A percentile compares a stretch with the other conserved stretches of the same genome.
Evolutionary conservation across 495 filamentous ascomycete species (phyloP).

Genomic region (Cryomyces minteri): DNA sequence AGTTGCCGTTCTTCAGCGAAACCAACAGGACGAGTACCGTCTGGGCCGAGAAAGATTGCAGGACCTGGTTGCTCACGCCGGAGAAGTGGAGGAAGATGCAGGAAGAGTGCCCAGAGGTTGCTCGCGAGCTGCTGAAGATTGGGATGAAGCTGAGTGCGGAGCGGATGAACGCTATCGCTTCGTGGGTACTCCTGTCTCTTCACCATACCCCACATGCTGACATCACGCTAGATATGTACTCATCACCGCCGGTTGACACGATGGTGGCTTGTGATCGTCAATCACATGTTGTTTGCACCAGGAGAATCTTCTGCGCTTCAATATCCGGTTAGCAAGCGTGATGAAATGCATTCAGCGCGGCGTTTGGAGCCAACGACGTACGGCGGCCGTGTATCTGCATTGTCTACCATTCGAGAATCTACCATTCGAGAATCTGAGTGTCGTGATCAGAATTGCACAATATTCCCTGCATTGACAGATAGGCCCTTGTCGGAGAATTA

Average conservation of each 20-base stretch:
- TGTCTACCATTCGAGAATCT: too few relatives aligned
- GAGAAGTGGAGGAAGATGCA: constrained; percentile 54
- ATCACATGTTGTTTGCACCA: too few relatives aligned
- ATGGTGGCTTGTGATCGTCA: constrained; percentile 5
- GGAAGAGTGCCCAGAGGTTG: constrained; percentile 50
- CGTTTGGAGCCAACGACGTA: too few relatives aligned
- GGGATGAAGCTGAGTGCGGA: constrained; percentile 77
- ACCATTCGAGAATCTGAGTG: too few relatives aligned
- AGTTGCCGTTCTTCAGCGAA: constrained; percentile 87
- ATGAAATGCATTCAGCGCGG: too few relatives aligned
- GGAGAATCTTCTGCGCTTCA: too few relatives aligned
- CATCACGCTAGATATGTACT: constrained; percentile 6
- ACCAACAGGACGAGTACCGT: constrained; percentile 77
- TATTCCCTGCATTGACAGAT: too few relatives aligned
- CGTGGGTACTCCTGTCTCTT: constrained; percentile 24
- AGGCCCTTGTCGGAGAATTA: too few relatives aligned
- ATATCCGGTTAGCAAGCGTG: too few relatives aligned
- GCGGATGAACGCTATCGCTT: constrained; percentile 78
- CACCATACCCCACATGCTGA: background rate
- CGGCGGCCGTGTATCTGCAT: too few relatives aligned
- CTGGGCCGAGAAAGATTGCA: constrained; percentile 57
- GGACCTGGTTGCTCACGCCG: constrained; percentile 61
- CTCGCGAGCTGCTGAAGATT: constrained; percentile 66
- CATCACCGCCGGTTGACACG: constrained; percentile 7
- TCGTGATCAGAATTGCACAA: too few relatives aligned